phyloP scores from a whole-genome alignment of 352 stramenopile genomes.

The Globisporangium megalacanthum region DNA sequence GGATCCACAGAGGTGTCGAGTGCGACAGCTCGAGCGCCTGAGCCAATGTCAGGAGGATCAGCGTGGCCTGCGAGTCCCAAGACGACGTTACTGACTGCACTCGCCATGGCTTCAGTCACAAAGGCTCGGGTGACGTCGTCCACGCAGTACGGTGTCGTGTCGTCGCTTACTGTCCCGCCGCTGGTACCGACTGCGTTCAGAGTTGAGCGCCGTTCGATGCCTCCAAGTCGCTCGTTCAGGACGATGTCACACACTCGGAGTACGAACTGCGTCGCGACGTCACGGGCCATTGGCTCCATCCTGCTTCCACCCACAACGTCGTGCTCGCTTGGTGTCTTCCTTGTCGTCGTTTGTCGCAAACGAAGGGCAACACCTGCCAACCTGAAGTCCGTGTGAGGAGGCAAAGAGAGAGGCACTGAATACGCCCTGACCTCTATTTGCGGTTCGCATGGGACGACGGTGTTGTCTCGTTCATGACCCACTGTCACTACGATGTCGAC shows the following conservation, averaged over 20 bases:
- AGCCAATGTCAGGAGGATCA: too few relatives aligned
- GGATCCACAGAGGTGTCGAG: not conserved
- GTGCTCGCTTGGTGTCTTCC: not conserved
- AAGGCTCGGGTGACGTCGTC: not conserved
- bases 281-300: not conserved
- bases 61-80: not conserved
- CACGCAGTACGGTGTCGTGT: not conserved
- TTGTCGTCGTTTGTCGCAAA: too few relatives aligned
- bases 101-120: not conserved
- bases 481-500: not conserved
- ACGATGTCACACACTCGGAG: not conserved
- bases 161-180: not conserved
- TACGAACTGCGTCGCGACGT: constrained; percentile 6
- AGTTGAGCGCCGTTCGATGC: not conserved
- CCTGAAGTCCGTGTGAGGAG: not conserved
- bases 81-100: not conserved
- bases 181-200: not conserved
- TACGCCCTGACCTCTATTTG: not conserved
- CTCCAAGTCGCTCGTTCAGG: not conserved
- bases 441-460: too few relatives aligned
- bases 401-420: not conserved
- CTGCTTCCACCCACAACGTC: too few relatives aligned
- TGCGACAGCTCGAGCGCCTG: too few relatives aligned
- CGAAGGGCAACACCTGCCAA: too few relatives aligned
- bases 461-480: too few relatives aligned